Evolutionary conservation across 1,139 yeast genomes (phyloP).

Genomic region (Cylindricascospora bacillispora): DNA sequence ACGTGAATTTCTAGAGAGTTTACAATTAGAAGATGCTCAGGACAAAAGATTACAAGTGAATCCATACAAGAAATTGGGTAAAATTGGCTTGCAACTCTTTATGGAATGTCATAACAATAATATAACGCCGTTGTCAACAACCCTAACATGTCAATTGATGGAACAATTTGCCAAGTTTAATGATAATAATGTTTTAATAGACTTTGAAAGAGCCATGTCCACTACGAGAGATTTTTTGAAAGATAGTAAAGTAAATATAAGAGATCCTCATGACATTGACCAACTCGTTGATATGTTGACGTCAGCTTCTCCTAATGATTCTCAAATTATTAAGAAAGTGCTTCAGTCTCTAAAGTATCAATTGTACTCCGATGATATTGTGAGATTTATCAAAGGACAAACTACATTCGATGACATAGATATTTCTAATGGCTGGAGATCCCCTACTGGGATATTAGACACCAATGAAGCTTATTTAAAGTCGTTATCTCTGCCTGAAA

Average conservation of each 20-base stretch:
- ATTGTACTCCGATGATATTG: constrained; percentile 18
- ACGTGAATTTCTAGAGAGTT: constrained; percentile 12
- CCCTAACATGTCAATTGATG: constrained; percentile 11
- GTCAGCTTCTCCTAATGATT: constrained; percentile 6
- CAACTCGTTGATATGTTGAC: constrained; percentile 11
- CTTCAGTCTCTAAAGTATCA: constrained; percentile 16
- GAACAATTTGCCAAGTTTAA: constrained; percentile 12
- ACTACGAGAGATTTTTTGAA: constrained; percentile 10
- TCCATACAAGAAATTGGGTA: constrained; percentile 12
- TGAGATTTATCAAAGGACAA: constrained; percentile 20
- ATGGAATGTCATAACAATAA: constrained; percentile 12
- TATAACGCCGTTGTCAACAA: constrained; percentile 13
- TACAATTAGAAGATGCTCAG: constrained; percentile 11
- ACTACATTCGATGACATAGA: constrained; percentile 18
- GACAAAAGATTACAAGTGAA: constrained; percentile 4
- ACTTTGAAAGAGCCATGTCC: constrained; percentile 7
- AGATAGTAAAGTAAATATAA: constrained; percentile 9
- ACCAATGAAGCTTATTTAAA: constrained; percentile 20
- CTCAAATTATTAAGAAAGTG: constrained; percentile 10
- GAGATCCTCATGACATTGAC: constrained; percentile 9
- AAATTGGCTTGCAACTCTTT: constrained; percentile 19
- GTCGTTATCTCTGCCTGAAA: constrained; percentile 16
- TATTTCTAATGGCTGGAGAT: constrained; percentile 22
- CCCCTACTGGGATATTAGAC: constrained; percentile 16
- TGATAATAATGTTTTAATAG: constrained; percentile 7